Evolutionary conservation across 805 yeast species (phyloP).

Genomic region (Candida railenensis): DNA sequence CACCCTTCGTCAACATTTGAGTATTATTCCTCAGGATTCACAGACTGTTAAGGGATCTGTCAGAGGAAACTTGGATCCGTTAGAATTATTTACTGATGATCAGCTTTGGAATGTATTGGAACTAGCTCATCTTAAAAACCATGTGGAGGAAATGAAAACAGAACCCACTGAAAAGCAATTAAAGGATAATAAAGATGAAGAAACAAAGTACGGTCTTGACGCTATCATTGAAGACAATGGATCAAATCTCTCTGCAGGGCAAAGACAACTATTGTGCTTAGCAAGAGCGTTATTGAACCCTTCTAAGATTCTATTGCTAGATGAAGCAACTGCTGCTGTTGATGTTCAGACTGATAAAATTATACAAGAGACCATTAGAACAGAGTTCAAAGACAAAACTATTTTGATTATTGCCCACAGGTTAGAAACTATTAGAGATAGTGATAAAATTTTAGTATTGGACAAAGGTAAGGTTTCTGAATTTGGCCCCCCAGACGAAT

Average conservation of each 20-base stretch:
- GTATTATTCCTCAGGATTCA: constrained; percentile 29
- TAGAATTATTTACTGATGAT: constrained; percentile 20
- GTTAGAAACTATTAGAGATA: constrained; percentile 25
- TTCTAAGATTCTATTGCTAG: constrained; percentile 17
- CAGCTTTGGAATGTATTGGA: constrained; percentile 26
- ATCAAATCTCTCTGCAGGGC: constrained; percentile 24
- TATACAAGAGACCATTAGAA: constrained; percentile 24
- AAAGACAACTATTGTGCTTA: constrained; percentile 21
- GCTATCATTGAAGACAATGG: constrained; percentile 21
- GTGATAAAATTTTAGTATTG: constrained; percentile 22
- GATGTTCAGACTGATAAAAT: constrained; percentile 27
- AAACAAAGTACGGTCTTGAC: constrained; percentile 3
- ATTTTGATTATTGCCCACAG: constrained; percentile 28
- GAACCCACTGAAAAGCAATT: constrained; percentile 16
- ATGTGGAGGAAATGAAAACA: constrained; percentile 22
- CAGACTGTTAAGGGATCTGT: constrained; percentile 25
- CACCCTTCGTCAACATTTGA: constrained; percentile 24
- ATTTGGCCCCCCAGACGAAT: constrained; percentile 29
- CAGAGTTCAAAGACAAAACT: constrained; percentile 22
- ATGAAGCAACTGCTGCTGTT: constrained; percentile 28
- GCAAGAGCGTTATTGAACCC: constrained; percentile 21
- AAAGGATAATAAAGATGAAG: constrained; percentile 13
- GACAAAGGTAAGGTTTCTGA: constrained; percentile 22
- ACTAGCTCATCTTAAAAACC: constrained; percentile 24
- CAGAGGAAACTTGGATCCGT: constrained; percentile 27